Conservation (phyloP, 108 stramenopile species). For the Conticribra weissflogii region DNA sequence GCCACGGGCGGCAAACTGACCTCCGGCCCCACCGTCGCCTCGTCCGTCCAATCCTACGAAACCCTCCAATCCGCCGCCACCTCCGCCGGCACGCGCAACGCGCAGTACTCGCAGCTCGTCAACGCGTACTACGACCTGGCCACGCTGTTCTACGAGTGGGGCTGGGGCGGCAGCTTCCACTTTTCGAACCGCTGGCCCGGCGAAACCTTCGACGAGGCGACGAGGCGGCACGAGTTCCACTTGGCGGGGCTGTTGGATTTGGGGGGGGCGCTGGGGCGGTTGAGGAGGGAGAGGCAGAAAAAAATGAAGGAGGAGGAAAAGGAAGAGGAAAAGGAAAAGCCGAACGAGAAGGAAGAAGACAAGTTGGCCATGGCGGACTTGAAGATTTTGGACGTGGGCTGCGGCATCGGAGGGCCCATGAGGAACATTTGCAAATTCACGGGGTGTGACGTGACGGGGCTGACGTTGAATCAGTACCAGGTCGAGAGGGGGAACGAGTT, state of each 20-base stretch:
- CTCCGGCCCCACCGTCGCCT: slow-evolving; percentile 47
- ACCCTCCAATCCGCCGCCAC: slow-evolving; percentile 47
- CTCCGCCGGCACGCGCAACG: slow-evolving; percentile 45
- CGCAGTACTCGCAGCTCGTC: slow-evolving; percentile 79
- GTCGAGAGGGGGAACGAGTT: slow-evolving; percentile 89
- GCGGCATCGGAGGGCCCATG: slow-evolving; percentile 97
- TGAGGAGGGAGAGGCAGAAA: not conserved
- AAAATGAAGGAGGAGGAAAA: slow-evolving; percentile 1
- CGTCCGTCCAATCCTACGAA: slow-evolving; percentile 57
- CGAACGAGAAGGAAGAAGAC: not conserved
- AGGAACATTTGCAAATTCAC: slow-evolving; percentile 91
- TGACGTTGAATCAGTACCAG: slow-evolving; percentile 91
- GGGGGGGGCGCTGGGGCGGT: slow-evolving; percentile 15
- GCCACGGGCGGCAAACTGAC: no score
- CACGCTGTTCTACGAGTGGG: slow-evolving; percentile 96
- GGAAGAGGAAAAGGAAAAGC: not conserved
- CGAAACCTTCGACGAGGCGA: slow-evolving; percentile 85
- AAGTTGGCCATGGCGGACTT: slow-evolving; percentile 31
- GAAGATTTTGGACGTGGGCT: slow-evolving; percentile 89
- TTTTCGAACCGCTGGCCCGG: slow-evolving; percentile 82
- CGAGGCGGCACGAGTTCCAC: slow-evolving; percentile 90
- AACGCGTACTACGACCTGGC: slow-evolving; percentile 92
- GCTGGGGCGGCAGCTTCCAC: slow-evolving; percentile 93
- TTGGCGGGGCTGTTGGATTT: slow-evolving; percentile 71
- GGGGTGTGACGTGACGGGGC: slow-evolving; percentile 67